phyloP scores from a whole-genome alignment of 2,329 filamentous ascomycete species.

The Fusarium sp. region DNA sequence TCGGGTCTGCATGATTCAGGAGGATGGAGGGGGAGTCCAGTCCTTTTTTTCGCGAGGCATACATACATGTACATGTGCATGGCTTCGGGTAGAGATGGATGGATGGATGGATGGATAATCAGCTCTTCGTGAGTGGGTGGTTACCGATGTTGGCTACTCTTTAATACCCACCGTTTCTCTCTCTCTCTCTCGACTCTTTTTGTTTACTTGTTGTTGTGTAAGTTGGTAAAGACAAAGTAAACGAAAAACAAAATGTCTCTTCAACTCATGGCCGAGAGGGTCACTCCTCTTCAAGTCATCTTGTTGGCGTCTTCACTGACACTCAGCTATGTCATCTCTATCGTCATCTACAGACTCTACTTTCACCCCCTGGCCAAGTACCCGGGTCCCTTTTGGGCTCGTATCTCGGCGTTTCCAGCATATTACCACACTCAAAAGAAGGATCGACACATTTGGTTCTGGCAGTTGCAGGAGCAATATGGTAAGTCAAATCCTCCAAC shows the following conservation, averaged over 20 bases:
- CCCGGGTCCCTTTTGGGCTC: conserved; percentile 63
- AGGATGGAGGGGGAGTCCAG: not conserved
- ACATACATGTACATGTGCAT: too few species aligned
- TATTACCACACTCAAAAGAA: conserved; percentile 32
- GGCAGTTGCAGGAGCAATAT: conserved; percentile 30
- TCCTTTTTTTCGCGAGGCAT: too few species aligned
- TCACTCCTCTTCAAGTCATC: not conserved
- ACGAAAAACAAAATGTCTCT: not conserved
- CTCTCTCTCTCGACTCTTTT: not conserved
- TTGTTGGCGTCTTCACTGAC: not conserved
- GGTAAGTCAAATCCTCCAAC: not conserved
- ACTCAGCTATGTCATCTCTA: not conserved
- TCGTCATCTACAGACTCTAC: conserved; percentile 44
- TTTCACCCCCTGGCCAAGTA: conserved; percentile 61
- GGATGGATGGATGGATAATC: not conserved
- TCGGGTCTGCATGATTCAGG: not conserved
- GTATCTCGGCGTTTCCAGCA: conserved; percentile 47
- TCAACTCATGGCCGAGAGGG: not conserved
- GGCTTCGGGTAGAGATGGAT: not conserved
- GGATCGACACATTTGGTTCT: conserved; percentile 36
- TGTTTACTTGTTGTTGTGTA: not conserved
- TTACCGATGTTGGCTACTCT: not conserved
- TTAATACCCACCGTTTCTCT: not conserved
- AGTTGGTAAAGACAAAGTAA: not conserved
- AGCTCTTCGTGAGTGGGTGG: not conserved